Evolutionary conservation across 225 moss, liverwort and hornwort genomes (phyloP).

Genomic region (Takakia lepidozioides): DNA sequence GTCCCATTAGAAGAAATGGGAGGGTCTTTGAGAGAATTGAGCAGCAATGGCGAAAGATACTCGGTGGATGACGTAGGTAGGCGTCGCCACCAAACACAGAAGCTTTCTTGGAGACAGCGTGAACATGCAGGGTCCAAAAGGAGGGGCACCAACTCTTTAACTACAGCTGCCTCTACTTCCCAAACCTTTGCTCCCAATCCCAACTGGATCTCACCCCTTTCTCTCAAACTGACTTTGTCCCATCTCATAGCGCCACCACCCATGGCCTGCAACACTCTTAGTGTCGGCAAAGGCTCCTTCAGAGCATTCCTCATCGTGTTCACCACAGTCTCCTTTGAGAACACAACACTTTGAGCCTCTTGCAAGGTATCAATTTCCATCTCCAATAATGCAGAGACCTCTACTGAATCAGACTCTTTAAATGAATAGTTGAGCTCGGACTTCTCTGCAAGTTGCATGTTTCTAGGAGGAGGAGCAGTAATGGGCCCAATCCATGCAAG

Average conservation of each 20-base stretch:
- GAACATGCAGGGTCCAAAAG: constrained; percentile 61
- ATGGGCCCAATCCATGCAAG: constrained; percentile 62
- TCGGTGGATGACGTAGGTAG: constrained; percentile 64
- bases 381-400: constrained; percentile 8
- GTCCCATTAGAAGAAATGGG: constrained; percentile 13
- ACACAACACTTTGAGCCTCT: constrained; percentile 12
- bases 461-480: constrained; percentile 7
- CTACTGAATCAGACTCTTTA: constrained; percentile 7
- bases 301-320: constrained; percentile 54
- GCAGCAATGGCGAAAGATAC: constrained; percentile 67
- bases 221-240: constrained; percentile 13
- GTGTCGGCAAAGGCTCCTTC: constrained; percentile 53
- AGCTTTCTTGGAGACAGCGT: constrained; percentile 73
- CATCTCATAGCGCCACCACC: constrained; percentile 22
- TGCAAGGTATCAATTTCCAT: constrained; percentile 29
- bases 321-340: constrained; percentile 32
- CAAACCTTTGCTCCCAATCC: constrained; percentile 56
- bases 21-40: constrained; percentile 56
- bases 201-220: constrained; percentile 24
- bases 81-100: constrained; percentile 81
- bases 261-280: constrained; percentile 47
- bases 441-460: constrained; percentile 7
- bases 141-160: constrained; percentile 70
- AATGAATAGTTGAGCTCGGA: constrained; percentile 10
- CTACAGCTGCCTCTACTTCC: constrained; percentile 61